A percentile compares a stretch with the other conserved stretches of the same genome.
Evolutionary conservation across 2,329 filamentous ascomycete genomes (phyloP).

Genomic region (Bipolaris gigantea): DNA sequence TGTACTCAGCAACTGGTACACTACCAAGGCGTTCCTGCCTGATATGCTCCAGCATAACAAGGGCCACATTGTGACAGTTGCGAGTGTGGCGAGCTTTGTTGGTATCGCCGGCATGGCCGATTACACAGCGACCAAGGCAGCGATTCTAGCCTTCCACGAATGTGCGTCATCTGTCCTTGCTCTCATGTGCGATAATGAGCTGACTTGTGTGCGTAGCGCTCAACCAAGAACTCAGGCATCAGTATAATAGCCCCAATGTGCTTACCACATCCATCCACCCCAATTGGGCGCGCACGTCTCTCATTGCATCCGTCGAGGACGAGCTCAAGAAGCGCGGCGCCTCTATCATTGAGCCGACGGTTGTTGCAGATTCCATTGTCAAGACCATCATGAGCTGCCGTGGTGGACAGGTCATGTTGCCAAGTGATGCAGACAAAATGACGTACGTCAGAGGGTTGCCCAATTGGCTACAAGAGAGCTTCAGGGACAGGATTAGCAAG

Average conservation of each 20-base stretch:
- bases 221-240: constrained; percentile 44
- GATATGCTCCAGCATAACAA: constrained; percentile 42
- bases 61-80: constrained; percentile 61
- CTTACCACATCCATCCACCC: constrained; percentile 50
- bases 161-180: constrained; percentile 50
- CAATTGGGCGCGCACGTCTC: constrained; percentile 47
- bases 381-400: constrained; percentile 45
- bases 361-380: constrained; percentile 48
- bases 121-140: constrained; percentile 57
- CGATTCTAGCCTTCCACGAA: constrained; percentile 58
- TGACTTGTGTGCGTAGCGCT: constrained; percentile 23
- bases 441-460: constrained; percentile 50
- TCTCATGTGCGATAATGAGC: constrained; percentile 21
- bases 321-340: constrained; percentile 37
- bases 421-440: constrained; percentile 19
- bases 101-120: constrained; percentile 54
- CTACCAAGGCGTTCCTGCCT: constrained; percentile 40
- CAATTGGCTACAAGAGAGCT: constrained; percentile 52
- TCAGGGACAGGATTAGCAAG: constrained; percentile 26
- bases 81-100: constrained; percentile 56
- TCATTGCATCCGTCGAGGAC: constrained; percentile 39
- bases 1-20: constrained; percentile 43
- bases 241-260: constrained; percentile 46
- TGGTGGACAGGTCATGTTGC: constrained; percentile 48
- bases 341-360: constrained; percentile 43